Evolutionary conservation across 441 rosid species (phyloP).

Genomic region (Eruca vesicaria): DNA sequence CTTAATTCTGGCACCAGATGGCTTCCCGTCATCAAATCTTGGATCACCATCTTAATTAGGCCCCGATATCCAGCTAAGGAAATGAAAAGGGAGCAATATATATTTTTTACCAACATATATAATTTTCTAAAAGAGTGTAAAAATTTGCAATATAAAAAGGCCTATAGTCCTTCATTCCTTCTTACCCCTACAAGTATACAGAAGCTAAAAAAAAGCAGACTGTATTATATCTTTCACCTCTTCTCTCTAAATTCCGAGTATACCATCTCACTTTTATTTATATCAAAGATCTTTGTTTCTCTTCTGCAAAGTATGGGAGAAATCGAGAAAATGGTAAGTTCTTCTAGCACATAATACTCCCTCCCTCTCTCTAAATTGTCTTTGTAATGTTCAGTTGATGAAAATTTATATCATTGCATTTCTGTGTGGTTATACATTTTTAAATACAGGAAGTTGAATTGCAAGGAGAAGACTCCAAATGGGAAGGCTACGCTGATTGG

Average conservation of each 20-base stretch:
- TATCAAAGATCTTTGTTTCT: conserved; percentile 21
- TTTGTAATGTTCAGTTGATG: background rate
- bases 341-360: conserved; percentile 6
- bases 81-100: background rate
- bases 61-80: background rate
- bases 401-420: no score
- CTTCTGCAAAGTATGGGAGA: background rate
- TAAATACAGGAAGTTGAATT: conserved; percentile 43
- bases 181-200: background rate
- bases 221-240: background rate
- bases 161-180: background rate
- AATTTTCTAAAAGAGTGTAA: background rate
- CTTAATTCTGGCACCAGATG: background rate
- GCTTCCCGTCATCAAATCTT: background rate
- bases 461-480: conserved; percentile 18
- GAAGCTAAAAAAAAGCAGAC: background rate
- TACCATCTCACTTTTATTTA: conserved; percentile 22
- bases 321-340: conserved; percentile 45
- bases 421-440: background rate
- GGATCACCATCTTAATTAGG: background rate
- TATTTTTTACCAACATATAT: background rate
- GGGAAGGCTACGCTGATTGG: conserved; percentile 86
- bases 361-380: no score
- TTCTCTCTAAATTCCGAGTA: conserved; percentile 41
- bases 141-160: conserved; percentile 5